Evolutionary conservation across 1,139 yeast genomes (phyloP), one percentile per base, ranked within the genome.

Genomic region (Blastobotrys elegans): DNA sequence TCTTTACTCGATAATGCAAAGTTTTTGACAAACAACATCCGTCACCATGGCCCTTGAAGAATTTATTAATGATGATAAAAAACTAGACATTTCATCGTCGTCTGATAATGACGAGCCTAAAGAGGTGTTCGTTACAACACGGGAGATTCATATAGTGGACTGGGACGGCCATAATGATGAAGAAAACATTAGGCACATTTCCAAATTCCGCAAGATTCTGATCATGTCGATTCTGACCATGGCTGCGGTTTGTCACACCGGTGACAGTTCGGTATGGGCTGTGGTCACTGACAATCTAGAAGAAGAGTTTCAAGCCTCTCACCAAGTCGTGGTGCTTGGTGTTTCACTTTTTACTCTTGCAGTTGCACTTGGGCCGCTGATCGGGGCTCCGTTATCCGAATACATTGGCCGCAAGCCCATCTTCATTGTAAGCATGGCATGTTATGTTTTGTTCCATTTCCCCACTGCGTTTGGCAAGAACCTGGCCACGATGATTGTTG

Each of bases 381-480:
- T 80, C 35, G 70, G 84, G 70, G 80, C 83, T 21, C 87, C 88
- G 4, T 64, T 81, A 32, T 77, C 84, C 17, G 87, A 82, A 59
- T 76, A 77, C 52, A 73, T 76, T 47, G 87, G 87, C 2, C 67
- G 87, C 52, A 74, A 76, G 55, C 69, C 76, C 1, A 81, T 82
- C 0, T 82, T 77, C 58, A 29, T 35, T 8, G 26, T 40, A 4
- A 38, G 38, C 2, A 30, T 39, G 11, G 4, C 33, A 14, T 64
- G 79, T 34, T 67, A 75, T 49, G 78, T 83, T 0, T 69, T 79
- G 47, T 80, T 80, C 65, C 77, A 80, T 54, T 69, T 81, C 45
- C 75, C 84, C 1, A 74, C 80, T 43, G 82, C 82, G 2, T 69
- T 85, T 11, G 84, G 84, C 24, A 73, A 83, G 59, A 81, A 85